Evolutionary conservation across 164 flowering plant genomes (phyloP), one percentile per base, ranked within the genome.

Genomic region (Dillenia suffruticosa): DNA sequence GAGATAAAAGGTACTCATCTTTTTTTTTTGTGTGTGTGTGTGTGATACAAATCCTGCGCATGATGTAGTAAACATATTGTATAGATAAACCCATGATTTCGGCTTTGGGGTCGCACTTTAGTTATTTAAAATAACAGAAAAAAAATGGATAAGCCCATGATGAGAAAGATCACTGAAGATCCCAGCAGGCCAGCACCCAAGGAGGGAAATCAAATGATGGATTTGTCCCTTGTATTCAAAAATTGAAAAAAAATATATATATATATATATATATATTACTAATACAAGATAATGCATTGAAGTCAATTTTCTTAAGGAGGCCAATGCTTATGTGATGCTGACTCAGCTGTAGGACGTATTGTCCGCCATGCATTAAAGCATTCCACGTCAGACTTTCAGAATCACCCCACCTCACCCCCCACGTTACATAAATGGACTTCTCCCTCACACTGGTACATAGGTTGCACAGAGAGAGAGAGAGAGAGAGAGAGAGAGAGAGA

Each of bases 351-450:
- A 32, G 66, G 40, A 47, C 58, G 32, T 44, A 50, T 19, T 45
- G 15, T 53, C 62, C 40, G 5, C 40, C 40, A 32, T 58, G 61
- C 65, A 47, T 65, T 56, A 45, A 60, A 64, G 56, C 50, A 53
- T 57, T 65, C 74, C 76, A 63, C 69, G 46, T 77, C 75, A 68
- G 57, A 53, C 54, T 53, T 56, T 13, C 64, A 59, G 68, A 65
- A 65, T 60, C 50, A 48, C 63, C 3, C 19, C 49, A 53, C 61
- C 49, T 63, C 58, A 64, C 44, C 54, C 55, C 24, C 24, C 14
- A 45, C 52, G 3, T 17, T 24, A 46, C 9, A 43, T 14, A 59
- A 44, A 60, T 32, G 40, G 40, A 4, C 40, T 32, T 32, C 40
- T 32, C 40, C 40, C 40, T 32, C 40, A 32, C 40, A 32, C 40